phyloP scores from a whole-genome alignment of 352 stramenopile species.

The Phytophthora fragariae region DNA sequence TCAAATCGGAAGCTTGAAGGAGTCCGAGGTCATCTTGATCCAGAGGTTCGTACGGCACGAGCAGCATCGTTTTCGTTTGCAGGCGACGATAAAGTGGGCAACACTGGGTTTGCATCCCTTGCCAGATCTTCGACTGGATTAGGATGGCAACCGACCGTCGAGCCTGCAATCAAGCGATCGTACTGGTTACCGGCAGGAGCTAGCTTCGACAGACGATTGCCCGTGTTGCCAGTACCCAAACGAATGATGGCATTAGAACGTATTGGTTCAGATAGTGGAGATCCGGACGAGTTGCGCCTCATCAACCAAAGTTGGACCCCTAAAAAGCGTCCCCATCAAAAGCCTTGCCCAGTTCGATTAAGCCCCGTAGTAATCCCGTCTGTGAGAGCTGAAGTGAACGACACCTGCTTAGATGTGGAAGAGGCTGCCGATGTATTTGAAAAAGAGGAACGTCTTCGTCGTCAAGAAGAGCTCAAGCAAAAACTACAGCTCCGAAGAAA shows the following conservation, averaged over 20 bases:
- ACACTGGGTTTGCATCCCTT: constrained; percentile 13
- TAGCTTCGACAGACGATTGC: constrained; percentile 53
- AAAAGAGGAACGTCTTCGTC: constrained; percentile 36
- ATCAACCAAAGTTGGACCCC: constrained; percentile 39
- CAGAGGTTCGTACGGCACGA: constrained; percentile 6
- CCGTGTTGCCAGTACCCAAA: constrained; percentile 45
- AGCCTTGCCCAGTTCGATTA: constrained; percentile 50
- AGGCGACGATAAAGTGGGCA: constrained; percentile 5
- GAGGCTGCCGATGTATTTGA: constrained; percentile 10
- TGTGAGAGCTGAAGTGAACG: constrained; percentile 2
- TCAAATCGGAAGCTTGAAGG: constrained; percentile 6
- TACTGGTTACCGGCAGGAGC: constrained; percentile 72
- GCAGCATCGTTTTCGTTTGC: constrained; percentile 22
- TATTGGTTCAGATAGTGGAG: constrained; percentile 1
- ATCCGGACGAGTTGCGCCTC: constrained; percentile 21
- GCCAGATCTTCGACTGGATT: constrained; percentile 32
- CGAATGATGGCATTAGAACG: constrained; percentile 31
- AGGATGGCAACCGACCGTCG: constrained; percentile 18
- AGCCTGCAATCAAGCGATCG: constrained; percentile 62
- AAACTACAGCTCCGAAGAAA: constrained; percentile 49
- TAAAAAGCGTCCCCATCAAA: constrained; percentile 56
- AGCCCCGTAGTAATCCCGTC: constrained; percentile 43
- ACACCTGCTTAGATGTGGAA: constrained; percentile 1
- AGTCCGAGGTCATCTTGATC: neutral
- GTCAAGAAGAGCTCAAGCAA: constrained; percentile 57